Evolutionary conservation across 2,329 filamentous ascomycete species (phyloP), one percentile per base, ranked within the genome.

Genomic region (Lasiodiplodia hormozganensis): DNA sequence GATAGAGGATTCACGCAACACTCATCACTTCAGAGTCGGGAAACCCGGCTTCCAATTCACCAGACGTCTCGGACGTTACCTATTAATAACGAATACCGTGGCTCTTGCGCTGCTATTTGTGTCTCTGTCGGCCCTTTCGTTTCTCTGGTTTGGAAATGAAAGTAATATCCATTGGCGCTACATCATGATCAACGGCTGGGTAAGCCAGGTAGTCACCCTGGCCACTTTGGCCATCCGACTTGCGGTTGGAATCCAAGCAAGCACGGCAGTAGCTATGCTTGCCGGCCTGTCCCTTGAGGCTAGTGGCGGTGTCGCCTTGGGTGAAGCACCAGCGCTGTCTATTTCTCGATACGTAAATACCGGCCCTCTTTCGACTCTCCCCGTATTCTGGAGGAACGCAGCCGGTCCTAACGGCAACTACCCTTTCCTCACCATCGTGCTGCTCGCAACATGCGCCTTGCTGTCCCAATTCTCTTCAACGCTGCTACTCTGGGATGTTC

Each of bases 231-330:
- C 23, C 18, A 60, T 60, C 12, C 56, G 56, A 2, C 36, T 60
- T 16, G 56, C 56, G 2, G 21, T 47, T 25, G 36, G 21, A 2
- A 43, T 43, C 12, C 56, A 60, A 28, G 56, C 36, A 7, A 60
- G 36, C 36, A 60, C 56, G 3, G 36, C 56, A 8, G 36, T 60
- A 23, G 56, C 56, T 8, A 60, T 60, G 56, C 56, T 60, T 43
- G 56, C 56, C 12, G 6, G 34, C 12, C 3, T 43, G 1, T 60
- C 36, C 8, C 23, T 60, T 4, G 56, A 60, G 11, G 25, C 56
- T 21, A 25, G 36, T 8, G 56, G 21, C 7, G 56, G 56, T 5
- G 56, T 28, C 6, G 14, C 10, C 3, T 23, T 60, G 12, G 56
- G 34, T 8, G 34, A 60, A 40, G 36, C 36, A 12, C 36, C 56